Conservation (phyloP, 73 alveolate species). For the Symbiodinium pilosum region DNA sequence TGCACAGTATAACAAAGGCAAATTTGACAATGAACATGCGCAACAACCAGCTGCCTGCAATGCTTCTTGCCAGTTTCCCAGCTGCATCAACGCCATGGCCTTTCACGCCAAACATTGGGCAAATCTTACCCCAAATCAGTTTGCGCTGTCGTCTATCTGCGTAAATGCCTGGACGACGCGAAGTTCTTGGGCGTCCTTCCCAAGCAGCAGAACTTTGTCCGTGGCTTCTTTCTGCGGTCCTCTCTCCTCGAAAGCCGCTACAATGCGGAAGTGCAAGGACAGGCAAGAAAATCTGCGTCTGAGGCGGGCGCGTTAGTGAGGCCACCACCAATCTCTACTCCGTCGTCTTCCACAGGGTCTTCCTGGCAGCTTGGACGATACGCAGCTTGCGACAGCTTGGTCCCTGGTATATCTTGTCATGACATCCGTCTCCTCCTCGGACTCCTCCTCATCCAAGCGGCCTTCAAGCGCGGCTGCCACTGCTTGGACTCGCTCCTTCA, state of each 20-base stretch:
- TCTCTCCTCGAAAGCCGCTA: neutral
- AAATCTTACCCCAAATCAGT: no score
- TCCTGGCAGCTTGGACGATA: no score
- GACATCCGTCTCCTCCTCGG: neutral
- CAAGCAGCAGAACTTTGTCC: conserved; percentile 17
- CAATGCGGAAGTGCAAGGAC: no score
- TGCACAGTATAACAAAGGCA: no score
- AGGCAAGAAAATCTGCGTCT: no score
- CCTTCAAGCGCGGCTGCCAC: conserved; percentile 64
- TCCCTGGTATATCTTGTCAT: no score
- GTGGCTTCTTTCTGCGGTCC: neutral
- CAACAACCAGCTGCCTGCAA: no score
- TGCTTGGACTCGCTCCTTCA: conserved; percentile 56
- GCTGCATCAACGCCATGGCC: conserved; percentile 64
- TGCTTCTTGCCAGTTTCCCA: conserved; percentile 53
- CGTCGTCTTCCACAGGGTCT: neutral
- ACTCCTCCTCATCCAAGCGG: conserved; percentile 28
- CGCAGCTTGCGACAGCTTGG: no score
- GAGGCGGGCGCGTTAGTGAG: neutral
- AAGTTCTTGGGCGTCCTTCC: conserved; percentile 86
- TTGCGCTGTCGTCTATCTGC: no score
- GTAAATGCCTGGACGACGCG: conserved; percentile 93
- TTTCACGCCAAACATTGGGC: no score
- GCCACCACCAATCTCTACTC: neutral
- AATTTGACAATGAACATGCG: no score